A percentile compares a stretch with the other conserved stretches of the same genome.
Evolutionary conservation across 306 rosid species (phyloP).

Genomic region (Lithocarpus polystachyus): DNA sequence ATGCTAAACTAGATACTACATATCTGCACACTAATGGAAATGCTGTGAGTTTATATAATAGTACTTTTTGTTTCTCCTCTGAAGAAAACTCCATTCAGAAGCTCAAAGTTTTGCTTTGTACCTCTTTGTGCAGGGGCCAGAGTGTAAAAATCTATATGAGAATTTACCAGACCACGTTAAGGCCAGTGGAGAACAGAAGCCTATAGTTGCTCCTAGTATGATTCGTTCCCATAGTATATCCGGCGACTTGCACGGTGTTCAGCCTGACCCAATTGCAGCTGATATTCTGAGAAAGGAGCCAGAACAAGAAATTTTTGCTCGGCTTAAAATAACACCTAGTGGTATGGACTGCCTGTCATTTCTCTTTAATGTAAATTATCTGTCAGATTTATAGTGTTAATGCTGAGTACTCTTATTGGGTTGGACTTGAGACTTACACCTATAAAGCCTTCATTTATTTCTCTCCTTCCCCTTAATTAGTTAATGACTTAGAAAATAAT

Average conservation of each 20-base stretch:
- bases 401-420: too few relatives aligned
- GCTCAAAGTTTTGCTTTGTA: not conserved
- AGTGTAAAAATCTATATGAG: conserved; percentile 49
- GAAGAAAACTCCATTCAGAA: not conserved
- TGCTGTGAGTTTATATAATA: conserved; percentile 52
- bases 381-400: not conserved
- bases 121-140: conserved; percentile 52
- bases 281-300: conserved; percentile 99
- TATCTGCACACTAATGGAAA: conserved; percentile 71
- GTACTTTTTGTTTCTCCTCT: conserved; percentile 2
- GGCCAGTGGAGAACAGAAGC: conserved; percentile 64
- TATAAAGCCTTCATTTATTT: too few relatives aligned
- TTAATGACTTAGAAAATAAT: too few relatives aligned
- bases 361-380: conserved; percentile 1
- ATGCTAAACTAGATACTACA: conserved; percentile 40
- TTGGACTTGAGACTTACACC: too few relatives aligned
- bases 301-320: conserved; percentile 86
- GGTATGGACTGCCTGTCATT: conserved; percentile 48
- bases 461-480: too few relatives aligned
- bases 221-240: conserved; percentile 90
- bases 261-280: conserved; percentile 97
- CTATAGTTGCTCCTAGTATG: conserved; percentile 75
- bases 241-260: conserved; percentile 96
- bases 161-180: conserved; percentile 60
- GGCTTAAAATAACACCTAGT: conserved; percentile 66